Evolutionary conservation across 148 eudicot genomes (phyloP), one percentile per base, ranked within the genome.

Genomic region (Rhododendron mucronatum): DNA sequence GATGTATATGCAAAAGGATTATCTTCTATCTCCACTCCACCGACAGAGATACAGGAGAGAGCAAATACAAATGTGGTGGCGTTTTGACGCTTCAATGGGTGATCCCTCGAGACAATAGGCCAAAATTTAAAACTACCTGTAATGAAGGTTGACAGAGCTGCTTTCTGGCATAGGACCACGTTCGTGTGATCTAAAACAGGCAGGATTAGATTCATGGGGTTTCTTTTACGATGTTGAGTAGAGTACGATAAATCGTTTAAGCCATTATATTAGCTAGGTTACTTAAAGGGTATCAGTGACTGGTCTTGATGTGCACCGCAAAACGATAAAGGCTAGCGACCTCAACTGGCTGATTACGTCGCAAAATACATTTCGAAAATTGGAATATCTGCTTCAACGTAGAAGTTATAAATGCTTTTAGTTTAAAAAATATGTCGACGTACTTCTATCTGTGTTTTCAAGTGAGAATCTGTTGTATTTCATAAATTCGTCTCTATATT

Each of bases 111-210:
- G 83, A 86, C 79, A 63, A 85, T 53, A 61, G 28, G 74, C 88
- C 85, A 61, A 77, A 76, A 37, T 73, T 51, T 82, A 20, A 21
- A 21, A 59, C 65, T 59, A 59, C 26, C 26, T 20, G 26, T 75
- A 71, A 21, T 81, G 82, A 63, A 69, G 83, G 44, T 83, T 59
- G 85, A 37, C 51, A 76, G 55, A 76, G 63, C 30, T 53, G 75
- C 30, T 65, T 53, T 65, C 23, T 26, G 80, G 39, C 20, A 30
- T 83, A 83, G 87, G 71, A 30, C 63, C 89, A 85, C 87, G 88
- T 87, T 89, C 86, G 50, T 75, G 50, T 84, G 88, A 69, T 83
- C 86, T 57, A 82, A 82, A 81, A 88, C 65, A 47, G 86, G 83
- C 53, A 84, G 83, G 90, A 91, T 91, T 87, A 87, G 88, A 39